Percentiles rank a stretch among this genome's conserved stretches.
Evolutionary conservation across 2,329 filamentous ascomycete genomes (phyloP).

Genomic region (Beauveria brongniartii): DNA sequence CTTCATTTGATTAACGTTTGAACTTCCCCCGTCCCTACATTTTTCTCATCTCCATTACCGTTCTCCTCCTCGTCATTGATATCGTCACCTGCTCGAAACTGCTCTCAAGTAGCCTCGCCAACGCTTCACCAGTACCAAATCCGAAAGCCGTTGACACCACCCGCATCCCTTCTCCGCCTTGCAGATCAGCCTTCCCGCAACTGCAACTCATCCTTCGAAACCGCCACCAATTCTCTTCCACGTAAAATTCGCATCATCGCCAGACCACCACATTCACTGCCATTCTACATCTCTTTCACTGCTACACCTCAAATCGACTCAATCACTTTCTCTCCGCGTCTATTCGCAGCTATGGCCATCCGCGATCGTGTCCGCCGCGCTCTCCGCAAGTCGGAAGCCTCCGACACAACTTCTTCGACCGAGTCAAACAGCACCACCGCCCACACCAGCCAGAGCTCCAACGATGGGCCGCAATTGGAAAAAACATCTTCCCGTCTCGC

Average conservation of each 20-base stretch:
- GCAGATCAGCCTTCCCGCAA: constrained; percentile 1
- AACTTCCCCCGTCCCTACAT: background rate
- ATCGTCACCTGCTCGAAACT: background rate
- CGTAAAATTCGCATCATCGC: background rate
- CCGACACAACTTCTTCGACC: constrained; percentile 24
- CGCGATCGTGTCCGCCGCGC: constrained; percentile 34
- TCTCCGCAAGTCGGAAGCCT: constrained; percentile 29
- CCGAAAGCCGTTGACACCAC: constrained; percentile 7
- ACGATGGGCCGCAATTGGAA: constrained; percentile 21
- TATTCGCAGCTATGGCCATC: constrained; percentile 31
- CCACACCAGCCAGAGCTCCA: constrained; percentile 17
- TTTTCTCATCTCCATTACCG: background rate
- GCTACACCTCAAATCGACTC: background rate
- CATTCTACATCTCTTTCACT: background rate
- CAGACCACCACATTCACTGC: background rate
- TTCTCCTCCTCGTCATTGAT: background rate
- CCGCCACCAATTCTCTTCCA: background rate
- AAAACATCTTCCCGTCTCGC: constrained; percentile 24
- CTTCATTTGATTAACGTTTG: background rate
- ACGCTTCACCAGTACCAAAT: no score
- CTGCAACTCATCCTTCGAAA: background rate
- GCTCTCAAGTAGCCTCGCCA: background rate
- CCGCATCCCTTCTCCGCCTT: background rate
- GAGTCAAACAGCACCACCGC: constrained; percentile 23
- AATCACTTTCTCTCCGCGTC: background rate